These are phyloP conservation scores for Omphalotus olearius DNA, from an alignment of 1,284 basidiomycete species.

Conservation along the genomic window DNA sequence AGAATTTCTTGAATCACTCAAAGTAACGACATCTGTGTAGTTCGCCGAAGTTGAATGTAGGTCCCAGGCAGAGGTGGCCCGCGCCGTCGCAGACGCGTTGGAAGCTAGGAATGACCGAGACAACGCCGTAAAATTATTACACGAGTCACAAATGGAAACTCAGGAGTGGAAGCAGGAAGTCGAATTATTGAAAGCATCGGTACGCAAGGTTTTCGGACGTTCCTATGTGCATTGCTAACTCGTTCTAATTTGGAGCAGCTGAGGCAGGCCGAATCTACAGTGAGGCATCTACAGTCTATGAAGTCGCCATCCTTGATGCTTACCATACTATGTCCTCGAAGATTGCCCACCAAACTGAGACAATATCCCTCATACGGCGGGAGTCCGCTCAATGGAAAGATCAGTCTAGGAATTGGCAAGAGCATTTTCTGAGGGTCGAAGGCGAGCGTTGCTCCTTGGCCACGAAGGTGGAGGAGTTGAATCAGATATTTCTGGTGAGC, in stretches of 20 bases:
- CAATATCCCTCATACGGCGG: slow-evolving; percentile 49
- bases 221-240: no score
- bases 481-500: slow-evolving; percentile 1
- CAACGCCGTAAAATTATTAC: slow-evolving; percentile 44
- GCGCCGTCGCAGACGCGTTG: no score
- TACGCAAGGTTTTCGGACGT: slow-evolving; percentile 28
- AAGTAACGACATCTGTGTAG: no score
- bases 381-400: slow-evolving; percentile 67
- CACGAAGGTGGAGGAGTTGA: slow-evolving; percentile 51
- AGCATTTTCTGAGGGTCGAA: slow-evolving; percentile 65
- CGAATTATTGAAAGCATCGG: slow-evolving; percentile 45
- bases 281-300: slow-evolving; percentile 23
- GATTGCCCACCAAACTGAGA: background rate
- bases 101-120: slow-evolving; percentile 48
- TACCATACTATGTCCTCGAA: background rate
- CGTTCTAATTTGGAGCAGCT: slow-evolving; percentile 31
- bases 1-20: no score
- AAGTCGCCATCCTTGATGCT: background rate
- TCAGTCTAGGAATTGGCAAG: slow-evolving; percentile 71
- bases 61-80: no score
- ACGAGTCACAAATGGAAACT: slow-evolving; percentile 39
- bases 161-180: slow-evolving; percentile 48
- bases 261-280: slow-evolving; percentile 54
- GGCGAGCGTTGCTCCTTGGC: slow-evolving; percentile 53
- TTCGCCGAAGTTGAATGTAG: no score